A percentile compares a stretch with the other conserved stretches of the same genome.
These are phyloP conservation scores for Candida maesae DNA, from an alignment of 805 yeast genomes.

Conservation along the genomic window DNA sequence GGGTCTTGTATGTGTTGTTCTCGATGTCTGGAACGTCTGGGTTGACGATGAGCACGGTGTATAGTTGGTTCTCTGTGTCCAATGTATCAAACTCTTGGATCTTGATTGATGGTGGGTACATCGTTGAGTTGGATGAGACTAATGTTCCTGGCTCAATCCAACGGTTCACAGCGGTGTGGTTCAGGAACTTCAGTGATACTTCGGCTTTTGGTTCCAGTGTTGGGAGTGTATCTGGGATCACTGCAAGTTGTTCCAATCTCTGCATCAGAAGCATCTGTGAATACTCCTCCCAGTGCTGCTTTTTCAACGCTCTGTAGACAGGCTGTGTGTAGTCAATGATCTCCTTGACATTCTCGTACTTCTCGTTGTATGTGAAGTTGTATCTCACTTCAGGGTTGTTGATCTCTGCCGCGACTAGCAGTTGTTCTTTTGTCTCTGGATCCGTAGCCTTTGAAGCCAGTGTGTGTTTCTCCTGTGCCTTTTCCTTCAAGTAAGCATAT, in stretches of 20 bases:
- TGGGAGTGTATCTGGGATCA: slow-evolving; percentile 92
- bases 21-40: slow-evolving; percentile 85
- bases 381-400: slow-evolving; percentile 83
- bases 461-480: slow-evolving; percentile 42
- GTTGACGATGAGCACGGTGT: slow-evolving; percentile 78
- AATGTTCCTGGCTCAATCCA: slow-evolving; percentile 79
- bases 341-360: slow-evolving; percentile 36
- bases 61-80: slow-evolving; percentile 43
- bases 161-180: slow-evolving; percentile 54
- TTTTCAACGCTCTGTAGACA: slow-evolving; percentile 68
- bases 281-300: slow-evolving; percentile 67
- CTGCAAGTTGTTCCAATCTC: slow-evolving; percentile 77
- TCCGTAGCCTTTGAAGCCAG: slow-evolving; percentile 22
- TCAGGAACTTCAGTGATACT: slow-evolving; percentile 71
- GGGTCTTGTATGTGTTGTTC: slow-evolving; percentile 64
- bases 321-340: slow-evolving; percentile 67
- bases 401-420: slow-evolving; percentile 59
- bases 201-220: slow-evolving; percentile 79
- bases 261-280: slow-evolving; percentile 83
- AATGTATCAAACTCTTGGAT: slow-evolving; percentile 65
- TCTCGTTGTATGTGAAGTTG: slow-evolving; percentile 48
- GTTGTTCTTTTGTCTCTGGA: slow-evolving; percentile 26
- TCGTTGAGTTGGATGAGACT: slow-evolving; percentile 69
- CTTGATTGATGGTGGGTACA: slow-evolving; percentile 71
- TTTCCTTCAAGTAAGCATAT: slow-evolving; percentile 49